Base-by-base conservation (phyloP, 2,329 filamentous ascomycete species). In the Raffaelea arxii region DNA sequence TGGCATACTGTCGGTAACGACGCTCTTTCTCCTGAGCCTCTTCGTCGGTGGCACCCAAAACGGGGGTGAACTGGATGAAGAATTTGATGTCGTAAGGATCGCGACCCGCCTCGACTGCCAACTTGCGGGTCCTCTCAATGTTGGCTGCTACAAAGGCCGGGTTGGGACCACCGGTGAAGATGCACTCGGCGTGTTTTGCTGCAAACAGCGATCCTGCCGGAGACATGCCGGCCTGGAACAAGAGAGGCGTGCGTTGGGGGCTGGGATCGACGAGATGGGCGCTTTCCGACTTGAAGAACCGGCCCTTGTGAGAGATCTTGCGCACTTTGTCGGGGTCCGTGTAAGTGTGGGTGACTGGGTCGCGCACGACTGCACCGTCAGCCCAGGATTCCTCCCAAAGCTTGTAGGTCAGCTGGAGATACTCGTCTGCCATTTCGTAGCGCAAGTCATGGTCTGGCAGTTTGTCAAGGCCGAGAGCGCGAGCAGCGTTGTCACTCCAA, bases 401-500 rank as follows among this genome's bases (percentile, higher is more conserved):
- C 27, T 46, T 39, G 46, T 57, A 57, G 23, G 49, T 48, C n/a
- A 57, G 45, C 10, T 54, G 38, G 22, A 55, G 44, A 40, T 51
- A 53, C 41, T 57, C 55, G 27, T 57, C 55, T 1, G 55, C 55
- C 14, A 47, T 42, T 11, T 47, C 53, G 24, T 57, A 57, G 2
- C 55, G 51, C 25, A 54, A 49, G 38, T 56, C 55, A 38, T 57
- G 55, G 19, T 51, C n/a, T n/a, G n/a, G n/a, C n/a, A n/a, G n/a
- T n/a, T n/a, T n/a, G n/a, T n/a, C n/a, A n/a, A n/a, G n/a, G n/a
- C 55, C 55, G 4, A 56, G 41, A 21, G 49, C 49, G 14, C 48
- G 51, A 1, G 54, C 54, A 2, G 52, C 49, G 9, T 47, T 49
- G 24, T 54, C 45, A 21, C 46, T 46, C 39, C 51, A 56, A 39